Evolutionary conservation across 1,284 basidiomycete genomes (phyloP).

Genomic region (Marasmius fiardii): DNA sequence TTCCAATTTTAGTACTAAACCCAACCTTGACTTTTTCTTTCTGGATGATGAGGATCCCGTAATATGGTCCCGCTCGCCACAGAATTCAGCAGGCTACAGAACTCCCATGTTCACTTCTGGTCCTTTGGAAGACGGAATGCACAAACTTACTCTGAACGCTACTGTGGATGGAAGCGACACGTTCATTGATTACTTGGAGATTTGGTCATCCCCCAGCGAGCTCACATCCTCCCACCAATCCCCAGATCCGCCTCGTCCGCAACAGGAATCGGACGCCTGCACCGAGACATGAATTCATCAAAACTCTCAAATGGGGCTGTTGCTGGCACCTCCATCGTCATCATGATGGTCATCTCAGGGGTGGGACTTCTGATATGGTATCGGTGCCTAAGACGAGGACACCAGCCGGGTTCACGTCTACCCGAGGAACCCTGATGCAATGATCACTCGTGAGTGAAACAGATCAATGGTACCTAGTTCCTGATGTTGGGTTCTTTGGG

Average conservation of each 20-base stretch:
- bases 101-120: neutral
- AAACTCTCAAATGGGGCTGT: neutral
- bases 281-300: neutral
- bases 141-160: neutral
- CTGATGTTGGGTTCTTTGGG: no score
- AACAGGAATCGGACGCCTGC: neutral
- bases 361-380: neutral
- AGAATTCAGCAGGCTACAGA: neutral
- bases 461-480: no score
- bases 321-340: neutral
- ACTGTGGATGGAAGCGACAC: neutral
- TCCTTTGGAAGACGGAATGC: neutral
- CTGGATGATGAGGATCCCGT: neutral
- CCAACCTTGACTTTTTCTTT: neutral
- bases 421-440: no score
- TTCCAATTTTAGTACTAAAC: no score
- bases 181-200: neutral
- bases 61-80: neutral
- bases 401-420: no score
- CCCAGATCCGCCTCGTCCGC: no score
- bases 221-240: no score
- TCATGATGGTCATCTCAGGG: neutral
- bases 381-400: neutral
- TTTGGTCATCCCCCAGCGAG: neutral
- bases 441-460: no score